Evolutionary conservation across 2,329 filamentous ascomycete species (phyloP), one percentile per base, ranked within the genome.

Genomic region (Pseudogymnoascus sp.): DNA sequence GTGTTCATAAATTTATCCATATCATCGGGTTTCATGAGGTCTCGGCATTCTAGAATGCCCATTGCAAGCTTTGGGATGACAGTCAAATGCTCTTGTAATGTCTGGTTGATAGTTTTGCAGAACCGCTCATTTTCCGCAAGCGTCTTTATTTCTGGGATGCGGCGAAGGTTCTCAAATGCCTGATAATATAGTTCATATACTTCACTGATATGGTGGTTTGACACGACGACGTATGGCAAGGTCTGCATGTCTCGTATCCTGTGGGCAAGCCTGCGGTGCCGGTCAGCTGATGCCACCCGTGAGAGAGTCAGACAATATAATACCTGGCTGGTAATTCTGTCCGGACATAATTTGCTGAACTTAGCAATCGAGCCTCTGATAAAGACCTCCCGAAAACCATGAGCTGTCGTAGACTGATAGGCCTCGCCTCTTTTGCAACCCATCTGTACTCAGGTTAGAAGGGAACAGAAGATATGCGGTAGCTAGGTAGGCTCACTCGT

Each of bases 111-210:
- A 63, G 91, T 80, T 61, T 89, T 83, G 78, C 94, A 99, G 69
- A 96, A 88, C 44, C 76, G 79, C 67, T 97, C 92, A 73, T 99
- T 99, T 70, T 97, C 93, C 33, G 96, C 89, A 36, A 96, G 77
- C 0, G 86, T 89, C 70, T 88, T 88, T 68, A 99, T 86, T 71
- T 96, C 91, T 59, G 87, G 87, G 41, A 97, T 80, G 67, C 89
- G 88, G 58, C 94, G 89, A 66, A 97, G 89, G 61, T 81, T 86
- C 73, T 99, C 94, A 70, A 99, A 99, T n/a, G 94, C 93, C 67
- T 87, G 87, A 77, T 97, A 96, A 79, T 99, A 99, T 5, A 97
- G 82, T 73, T 97, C 91, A 77, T 99, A 99, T 35, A 97, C 94
- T 67, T 95, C 87, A 72, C 90, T 91, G 65, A 99, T 90, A 74